phyloP scores from a whole-genome alignment of 1,284 basidiomycete species.

The Cryptococcus hybrid region DNA sequence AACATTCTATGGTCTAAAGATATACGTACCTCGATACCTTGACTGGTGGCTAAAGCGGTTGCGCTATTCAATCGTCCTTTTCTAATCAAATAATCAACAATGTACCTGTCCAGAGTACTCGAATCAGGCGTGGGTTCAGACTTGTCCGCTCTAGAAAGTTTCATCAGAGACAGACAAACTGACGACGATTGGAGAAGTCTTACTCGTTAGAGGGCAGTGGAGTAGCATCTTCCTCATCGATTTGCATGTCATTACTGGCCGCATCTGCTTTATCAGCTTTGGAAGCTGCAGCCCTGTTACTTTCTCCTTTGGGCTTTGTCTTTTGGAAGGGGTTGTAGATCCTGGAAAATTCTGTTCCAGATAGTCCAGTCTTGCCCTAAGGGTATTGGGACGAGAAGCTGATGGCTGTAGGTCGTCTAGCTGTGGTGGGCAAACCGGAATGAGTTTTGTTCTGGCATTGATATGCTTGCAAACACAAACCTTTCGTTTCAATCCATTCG shows the following conservation, averaged over 20 bases:
- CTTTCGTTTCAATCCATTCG: constrained; percentile 50
- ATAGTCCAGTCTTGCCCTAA: constrained; percentile 24
- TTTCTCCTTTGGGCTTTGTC: background rate
- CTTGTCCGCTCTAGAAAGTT: background rate
- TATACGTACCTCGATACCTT: constrained; percentile 40
- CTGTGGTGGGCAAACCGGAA: constrained; percentile 9
- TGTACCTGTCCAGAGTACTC: constrained; percentile 70
- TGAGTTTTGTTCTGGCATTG: background rate
- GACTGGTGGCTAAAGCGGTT: constrained; percentile 28
- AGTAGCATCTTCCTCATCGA: background rate
- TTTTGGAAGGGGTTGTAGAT: background rate
- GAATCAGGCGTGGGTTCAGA: background rate
- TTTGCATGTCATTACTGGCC: constrained; percentile 5
- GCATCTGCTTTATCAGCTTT: constrained; percentile 1
- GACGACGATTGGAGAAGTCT: background rate
- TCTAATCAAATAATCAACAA: constrained; percentile 87
- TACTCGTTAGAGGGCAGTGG: background rate
- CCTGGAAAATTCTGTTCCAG: constrained; percentile 7
- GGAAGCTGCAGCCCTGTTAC: background rate
- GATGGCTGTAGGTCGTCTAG: constrained; percentile 45
- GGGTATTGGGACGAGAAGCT: constrained; percentile 15
- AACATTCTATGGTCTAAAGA: background rate
- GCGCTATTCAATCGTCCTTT: constrained; percentile 44
- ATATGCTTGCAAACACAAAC: constrained; percentile 17
- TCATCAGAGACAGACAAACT: background rate